Base-by-base conservation (phyloP, 2,329 filamentous ascomycete genomes). In the Hyphodiscus sp. region DNA sequence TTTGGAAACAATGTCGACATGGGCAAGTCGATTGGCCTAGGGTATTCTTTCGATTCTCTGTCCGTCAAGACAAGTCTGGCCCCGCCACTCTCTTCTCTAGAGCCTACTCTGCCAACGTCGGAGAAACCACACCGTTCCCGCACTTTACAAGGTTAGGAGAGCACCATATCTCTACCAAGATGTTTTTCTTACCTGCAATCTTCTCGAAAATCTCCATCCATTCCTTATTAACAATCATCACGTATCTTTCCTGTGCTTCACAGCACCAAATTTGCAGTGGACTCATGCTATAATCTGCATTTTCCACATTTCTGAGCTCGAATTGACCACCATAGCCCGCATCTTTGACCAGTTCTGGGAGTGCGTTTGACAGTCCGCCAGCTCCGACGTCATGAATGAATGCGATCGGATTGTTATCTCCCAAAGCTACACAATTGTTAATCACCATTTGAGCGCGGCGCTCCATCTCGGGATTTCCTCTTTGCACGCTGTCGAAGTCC, bases 331-430 rank as follows among this genome's bases (percentile, higher is more conserved):
- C 94, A 50, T 89, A 86, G 1, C 90, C 90, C 47, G 92, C 91
- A 69, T 99, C 94, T 64, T 95, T 88, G 43, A 95, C 91, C 47
- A 96, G 77, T 69, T 96, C 91, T 9, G 92, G 91, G 16, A 96
- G 76, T 33, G 91, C 91, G 60, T 82, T 82, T 33, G 87, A 91
- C 30, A 91, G 74, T 55, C 94, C 94, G 65, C 94, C 94, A 49
- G 94, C 94, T 58, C 94, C 94, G 45, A 99, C 94, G 67, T 99
- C 94, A 69, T 99, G 94, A 59, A 99, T 97, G 74, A 97, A 92
- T 52, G 89, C 86, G 62, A 99, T 97, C 0, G 94, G 94, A 67
- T 87, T 97, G 59, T 90, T 77, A 3, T 84, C 75, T 16, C 91
- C 92, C 63, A 97, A 80, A 2, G 89, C 86, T 26, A 88, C 84